Evolutionary conservation across 1,139 yeast species (phyloP), one percentile per base, ranked within the genome.

Genomic region (Pneumocystis carinii): DNA sequence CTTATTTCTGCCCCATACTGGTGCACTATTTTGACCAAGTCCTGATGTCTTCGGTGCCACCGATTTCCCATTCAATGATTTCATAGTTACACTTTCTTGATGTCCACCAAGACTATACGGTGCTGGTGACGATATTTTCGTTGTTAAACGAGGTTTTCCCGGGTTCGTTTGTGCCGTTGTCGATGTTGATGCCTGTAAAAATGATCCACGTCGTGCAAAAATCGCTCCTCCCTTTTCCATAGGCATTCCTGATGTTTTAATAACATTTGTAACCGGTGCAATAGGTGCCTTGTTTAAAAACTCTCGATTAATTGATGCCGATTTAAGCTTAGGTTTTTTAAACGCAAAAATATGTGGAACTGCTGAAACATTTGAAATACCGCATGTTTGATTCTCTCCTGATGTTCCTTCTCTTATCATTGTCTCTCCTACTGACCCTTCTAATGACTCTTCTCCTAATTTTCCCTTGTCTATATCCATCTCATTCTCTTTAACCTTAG

Each of bases 1-100:
- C 4, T 17, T 48, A 19, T 48, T 48, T 12, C 55, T 48, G 15
- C 55, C 55, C 55, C 55, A 48, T 12, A 48, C 55, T 3, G 39
- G 39, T 48, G 55, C 32, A 1, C 32, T 29, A n/a, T 19, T 39
- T 76, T 78, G 60, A 73, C 78, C 78, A 78, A 76, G 66, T 73
- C 73, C 66, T 73, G 70, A 58, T 72, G 73, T 65, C 42, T 68
- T 65, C 0, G 70, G 63, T 36, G 14, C 61, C 66, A 6, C 27
- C 4, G 53, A 8, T 19, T 48, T 48, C 1, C 32, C 32, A 19
- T 48, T 32, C 6, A 42, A 42, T 67, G 70, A 42, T 68, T 61
- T 12, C 8, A 15, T 5, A 3, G 27, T 24, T 5, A 24, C 4
- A 5, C 55, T 29, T 6, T 48, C 55, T 24, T 17, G 19, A 19